Evolutionary conservation across 208 protist species (phyloP).

Genomic region (Crithidia fasciculata): DNA sequence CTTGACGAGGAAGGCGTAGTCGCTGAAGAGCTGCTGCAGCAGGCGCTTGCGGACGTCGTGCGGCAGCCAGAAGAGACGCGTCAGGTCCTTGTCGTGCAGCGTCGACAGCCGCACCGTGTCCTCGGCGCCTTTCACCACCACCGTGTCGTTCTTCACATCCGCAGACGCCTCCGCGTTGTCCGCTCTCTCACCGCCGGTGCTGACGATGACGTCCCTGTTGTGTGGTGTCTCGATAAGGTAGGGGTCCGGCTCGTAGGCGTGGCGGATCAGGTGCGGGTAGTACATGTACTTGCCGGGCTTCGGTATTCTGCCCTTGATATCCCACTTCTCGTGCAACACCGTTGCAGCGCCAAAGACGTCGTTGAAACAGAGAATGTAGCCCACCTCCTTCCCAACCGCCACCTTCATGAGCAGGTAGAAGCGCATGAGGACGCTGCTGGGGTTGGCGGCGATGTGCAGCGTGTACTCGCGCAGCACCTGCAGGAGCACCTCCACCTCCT

Average conservation of each 20-base stretch:
- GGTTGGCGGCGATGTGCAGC: conserved; percentile 51
- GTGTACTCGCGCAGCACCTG: conserved; percentile 55
- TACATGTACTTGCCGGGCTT: conserved; percentile 81
- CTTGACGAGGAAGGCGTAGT: conserved; percentile 66
- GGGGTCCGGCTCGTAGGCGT: conserved; percentile 56
- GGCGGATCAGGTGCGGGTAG: conserved; percentile 61
- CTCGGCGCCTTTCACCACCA: conserved; percentile 36
- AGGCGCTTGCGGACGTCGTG: conserved; percentile 41
- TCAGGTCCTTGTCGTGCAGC: conserved; percentile 86
- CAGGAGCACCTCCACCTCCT: conserved; percentile 74
- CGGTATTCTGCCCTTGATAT: conserved; percentile 86
- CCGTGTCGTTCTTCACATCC: conserved; percentile 4
- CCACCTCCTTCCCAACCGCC: conserved; percentile 40
- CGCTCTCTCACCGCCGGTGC: neutral
- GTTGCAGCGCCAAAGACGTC: conserved; percentile 71
- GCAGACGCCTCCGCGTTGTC: neutral
- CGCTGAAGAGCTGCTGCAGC: conserved; percentile 54
- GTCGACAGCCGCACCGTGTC: conserved; percentile 56
- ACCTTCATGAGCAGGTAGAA: conserved; percentile 83
- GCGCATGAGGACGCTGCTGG: conserved; percentile 75
- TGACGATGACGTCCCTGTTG: conserved; percentile 10
- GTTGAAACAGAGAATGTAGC: conserved; percentile 82
- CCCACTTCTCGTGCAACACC: conserved; percentile 84
- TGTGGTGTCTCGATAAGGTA: conserved; percentile 42
- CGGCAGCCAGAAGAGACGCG: conserved; percentile 80